Evolutionary conservation across 805 yeast genomes (phyloP).

Genomic region (Nakazawaea sp.): DNA sequence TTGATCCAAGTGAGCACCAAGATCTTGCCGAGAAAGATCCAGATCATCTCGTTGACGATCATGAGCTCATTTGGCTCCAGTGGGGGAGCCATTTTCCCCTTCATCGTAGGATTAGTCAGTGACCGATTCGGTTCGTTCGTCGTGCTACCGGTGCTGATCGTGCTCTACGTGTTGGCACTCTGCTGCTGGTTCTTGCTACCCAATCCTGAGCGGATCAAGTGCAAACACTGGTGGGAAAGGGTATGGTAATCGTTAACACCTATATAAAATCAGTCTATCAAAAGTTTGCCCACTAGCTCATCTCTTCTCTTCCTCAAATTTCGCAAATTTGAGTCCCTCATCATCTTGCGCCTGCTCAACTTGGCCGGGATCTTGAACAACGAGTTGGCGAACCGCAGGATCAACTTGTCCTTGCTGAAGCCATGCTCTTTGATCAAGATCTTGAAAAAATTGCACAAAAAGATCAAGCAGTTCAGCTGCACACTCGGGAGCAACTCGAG

Average conservation of each 20-base stretch:
- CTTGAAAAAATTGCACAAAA: constrained; percentile 30
- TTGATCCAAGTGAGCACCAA: constrained; percentile 20
- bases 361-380: constrained; percentile 23
- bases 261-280: no score
- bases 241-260: constrained; percentile 7
- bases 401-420: constrained; percentile 17
- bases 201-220: constrained; percentile 17
- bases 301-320: constrained; percentile 23
- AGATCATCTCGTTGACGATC: constrained; percentile 24
- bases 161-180: constrained; percentile 17
- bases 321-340: constrained; percentile 16
- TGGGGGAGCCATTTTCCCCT: constrained; percentile 29
- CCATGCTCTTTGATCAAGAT: constrained; percentile 1
- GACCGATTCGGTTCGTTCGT: constrained; percentile 24
- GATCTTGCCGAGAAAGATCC: constrained; percentile 25
- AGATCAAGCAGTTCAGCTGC: constrained; percentile 34
- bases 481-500: constrained; percentile 32
- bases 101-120: constrained; percentile 25
- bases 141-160: constrained; percentile 24
- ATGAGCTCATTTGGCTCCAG: constrained; percentile 27
- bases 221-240: constrained; percentile 13
- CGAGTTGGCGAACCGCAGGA: constrained; percentile 23
- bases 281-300: constrained; percentile 18
- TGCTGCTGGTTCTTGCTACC: constrained; percentile 22
- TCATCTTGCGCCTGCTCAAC: constrained; percentile 19